A percentile compares a stretch with the other conserved stretches of the same genome.
These are phyloP conservation scores for Paradendryphiella salina DNA, from an alignment of 2,329 filamentous ascomycete genomes.

Conservation along the genomic window DNA sequence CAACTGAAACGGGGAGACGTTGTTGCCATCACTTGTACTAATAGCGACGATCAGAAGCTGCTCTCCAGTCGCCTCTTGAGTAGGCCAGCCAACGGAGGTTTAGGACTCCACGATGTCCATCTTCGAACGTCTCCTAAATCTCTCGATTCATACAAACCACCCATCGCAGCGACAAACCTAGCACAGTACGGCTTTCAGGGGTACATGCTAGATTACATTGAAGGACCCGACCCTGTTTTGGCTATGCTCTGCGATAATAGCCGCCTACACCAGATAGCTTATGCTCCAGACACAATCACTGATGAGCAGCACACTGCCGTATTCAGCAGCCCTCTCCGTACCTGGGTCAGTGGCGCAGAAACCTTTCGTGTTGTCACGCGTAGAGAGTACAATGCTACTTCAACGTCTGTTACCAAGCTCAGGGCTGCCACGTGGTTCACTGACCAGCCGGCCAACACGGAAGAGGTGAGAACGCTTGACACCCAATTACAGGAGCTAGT, in stretches of 20 bases:
- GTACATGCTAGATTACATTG: slow-evolving; percentile 76
- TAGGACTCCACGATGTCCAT: slow-evolving; percentile 70
- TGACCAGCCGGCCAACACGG: slow-evolving; percentile 71
- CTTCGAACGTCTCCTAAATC: slow-evolving; percentile 65
- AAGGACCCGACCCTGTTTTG: slow-evolving; percentile 80
- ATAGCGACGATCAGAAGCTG: slow-evolving; percentile 70
- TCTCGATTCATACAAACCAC: slow-evolving; percentile 59
- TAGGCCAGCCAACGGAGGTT: slow-evolving; percentile 33
- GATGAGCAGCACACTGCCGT: slow-evolving; percentile 71
- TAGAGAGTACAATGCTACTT: slow-evolving; percentile 78
- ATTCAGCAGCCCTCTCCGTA: slow-evolving; percentile 60
- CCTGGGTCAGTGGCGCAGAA: slow-evolving; percentile 70
- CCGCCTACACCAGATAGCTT: slow-evolving; percentile 68
- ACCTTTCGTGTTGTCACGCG: slow-evolving; percentile 64
- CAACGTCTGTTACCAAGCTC: slow-evolving; percentile 67
- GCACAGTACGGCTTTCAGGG: slow-evolving; percentile 69
- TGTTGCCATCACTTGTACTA: slow-evolving; percentile 73
- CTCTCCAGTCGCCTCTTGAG: slow-evolving; percentile 68
- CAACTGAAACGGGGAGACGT: slow-evolving; percentile 59
- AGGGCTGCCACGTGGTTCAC: slow-evolving; percentile 70
- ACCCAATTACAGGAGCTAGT: slow-evolving; percentile 53
- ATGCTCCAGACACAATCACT: slow-evolving; percentile 65
- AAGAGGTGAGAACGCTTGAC: slow-evolving; percentile 65
- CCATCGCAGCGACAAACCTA: slow-evolving; percentile 61
- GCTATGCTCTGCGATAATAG: slow-evolving; percentile 83